Evolutionary conservation across 140 eudicot genomes (phyloP).

Genomic region (Oenanthe javanica): DNA sequence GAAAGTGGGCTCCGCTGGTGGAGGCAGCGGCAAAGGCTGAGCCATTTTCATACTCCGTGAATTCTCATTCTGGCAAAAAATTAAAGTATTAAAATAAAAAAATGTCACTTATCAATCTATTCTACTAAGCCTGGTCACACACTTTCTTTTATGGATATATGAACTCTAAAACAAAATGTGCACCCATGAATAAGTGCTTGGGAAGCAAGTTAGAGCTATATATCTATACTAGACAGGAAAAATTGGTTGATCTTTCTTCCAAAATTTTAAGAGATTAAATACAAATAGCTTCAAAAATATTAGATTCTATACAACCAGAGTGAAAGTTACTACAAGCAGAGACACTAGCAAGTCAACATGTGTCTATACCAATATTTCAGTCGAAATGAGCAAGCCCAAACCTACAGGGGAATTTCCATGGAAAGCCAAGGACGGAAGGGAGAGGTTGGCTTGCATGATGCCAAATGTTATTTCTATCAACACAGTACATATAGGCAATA

Average conservation of each 20-base stretch:
- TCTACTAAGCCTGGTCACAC: neutral
- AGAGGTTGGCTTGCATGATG: neutral
- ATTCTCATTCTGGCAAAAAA: slow-evolving; percentile 24
- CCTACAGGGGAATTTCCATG: neutral
- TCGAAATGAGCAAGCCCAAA: neutral
- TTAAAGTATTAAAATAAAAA: neutral
- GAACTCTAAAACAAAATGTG: neutral
- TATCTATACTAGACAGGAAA: neutral
- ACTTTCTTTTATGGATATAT: neutral
- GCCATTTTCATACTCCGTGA: neutral
- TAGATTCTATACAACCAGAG: too few relatives aligned
- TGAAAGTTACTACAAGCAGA: neutral
- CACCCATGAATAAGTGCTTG: neutral
- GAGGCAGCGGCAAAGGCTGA: slow-evolving; percentile 49
- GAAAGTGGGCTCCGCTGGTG: slow-evolving; percentile 59
- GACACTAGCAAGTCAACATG: neutral
- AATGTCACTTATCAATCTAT: neutral
- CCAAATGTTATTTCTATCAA: neutral
- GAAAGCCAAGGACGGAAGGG: neutral
- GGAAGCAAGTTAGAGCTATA: neutral
- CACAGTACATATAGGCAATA: neutral
- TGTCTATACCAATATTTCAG: neutral
- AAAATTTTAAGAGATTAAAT: neutral
- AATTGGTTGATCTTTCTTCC: neutral
- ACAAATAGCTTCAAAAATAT: neutral